Base-by-base conservation (phyloP, 2,329 filamentous ascomycete species). In the Sporothrix brunneoviolacea region DNA sequence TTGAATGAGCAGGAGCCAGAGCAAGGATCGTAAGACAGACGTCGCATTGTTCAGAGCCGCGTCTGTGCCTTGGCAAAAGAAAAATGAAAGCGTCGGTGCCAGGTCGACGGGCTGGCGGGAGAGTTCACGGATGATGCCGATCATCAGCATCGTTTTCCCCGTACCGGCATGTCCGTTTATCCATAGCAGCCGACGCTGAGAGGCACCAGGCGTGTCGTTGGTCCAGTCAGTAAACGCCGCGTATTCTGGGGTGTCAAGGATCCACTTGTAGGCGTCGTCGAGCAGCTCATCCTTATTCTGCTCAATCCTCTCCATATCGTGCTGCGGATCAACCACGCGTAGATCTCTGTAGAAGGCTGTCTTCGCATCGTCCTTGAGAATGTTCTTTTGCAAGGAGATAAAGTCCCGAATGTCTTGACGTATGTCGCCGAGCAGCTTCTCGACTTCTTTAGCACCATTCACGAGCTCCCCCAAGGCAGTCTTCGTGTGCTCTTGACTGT, bases 131-230 rank as follows among this genome's bases (percentile, higher is more conserved):
- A 58, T 54, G 41, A 56, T 22, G 27, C 56, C 54, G 33, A 58
- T 56, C 43, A 55, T 44, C 28, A 57, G 55, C 55, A 57, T 57
- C 28, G 54, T 57, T 50, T 57, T 57, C 28, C 56, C 51, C 28
- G 51, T 58, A 19, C 54, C 53, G 22, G 56, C 53, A 41, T 54
- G 50, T 41, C 56, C 56, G 35, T 57, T 56, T 36, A 58, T 54
- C 54, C 50, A 58, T 18, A 56, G 53, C 37, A 58, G 38, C 48
- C 51, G 54, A 46, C 51, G 42, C 32, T 43, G 33, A 15, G 43
- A 48, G 42, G 15, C 16, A 36, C 30, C 48, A 37, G 52, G 53
- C 48, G 36, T 46, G 39, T 21, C 42, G 32, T 53, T 35, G 47
- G 48, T 52, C 52, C 51, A 56, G 46, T 55, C 53, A 37, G 49